These are phyloP conservation scores for Suhomyces atakaporum DNA, from an alignment of 1,139 yeast genomes.

Conservation along the genomic window DNA sequence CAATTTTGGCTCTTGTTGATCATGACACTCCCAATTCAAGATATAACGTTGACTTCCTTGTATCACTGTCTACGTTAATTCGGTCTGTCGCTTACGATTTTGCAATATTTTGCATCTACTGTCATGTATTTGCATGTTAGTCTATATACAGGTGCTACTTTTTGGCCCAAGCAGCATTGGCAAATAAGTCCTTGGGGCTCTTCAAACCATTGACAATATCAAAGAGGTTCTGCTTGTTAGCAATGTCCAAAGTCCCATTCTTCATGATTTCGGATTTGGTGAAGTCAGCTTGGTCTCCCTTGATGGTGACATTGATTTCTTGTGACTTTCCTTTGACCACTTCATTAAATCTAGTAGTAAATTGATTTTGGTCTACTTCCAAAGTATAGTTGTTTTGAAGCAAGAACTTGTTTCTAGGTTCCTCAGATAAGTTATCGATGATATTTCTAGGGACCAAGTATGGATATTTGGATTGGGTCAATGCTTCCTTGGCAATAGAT, in stretches of 20 bases:
- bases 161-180: slow-evolving; percentile 37
- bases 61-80: no score
- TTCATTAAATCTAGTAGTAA: slow-evolving; percentile 30
- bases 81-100: no score
- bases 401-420: slow-evolving; percentile 33
- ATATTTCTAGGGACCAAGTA: slow-evolving; percentile 41
- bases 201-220: slow-evolving; percentile 32
- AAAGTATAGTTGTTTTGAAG: slow-evolving; percentile 35
- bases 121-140: no score
- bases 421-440: slow-evolving; percentile 31
- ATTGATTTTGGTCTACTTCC: slow-evolving; percentile 26
- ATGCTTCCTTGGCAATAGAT: slow-evolving; percentile 42
- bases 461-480: slow-evolving; percentile 46
- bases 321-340: slow-evolving; percentile 39
- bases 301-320: slow-evolving; percentile 15
- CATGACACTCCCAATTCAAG: no score
- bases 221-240: slow-evolving; percentile 31
- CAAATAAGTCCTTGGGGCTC: slow-evolving; percentile 28
- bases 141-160: slow-evolving; percentile 7
- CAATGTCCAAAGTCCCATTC: slow-evolving; percentile 33
- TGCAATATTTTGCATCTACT: no score
- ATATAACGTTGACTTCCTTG: no score
- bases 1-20: no score
- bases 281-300: slow-evolving; percentile 20
- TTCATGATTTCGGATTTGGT: slow-evolving; percentile 28